Conservation (phyloP, 768 basidiomycete species). For the Heimioporus sp. region DNA sequence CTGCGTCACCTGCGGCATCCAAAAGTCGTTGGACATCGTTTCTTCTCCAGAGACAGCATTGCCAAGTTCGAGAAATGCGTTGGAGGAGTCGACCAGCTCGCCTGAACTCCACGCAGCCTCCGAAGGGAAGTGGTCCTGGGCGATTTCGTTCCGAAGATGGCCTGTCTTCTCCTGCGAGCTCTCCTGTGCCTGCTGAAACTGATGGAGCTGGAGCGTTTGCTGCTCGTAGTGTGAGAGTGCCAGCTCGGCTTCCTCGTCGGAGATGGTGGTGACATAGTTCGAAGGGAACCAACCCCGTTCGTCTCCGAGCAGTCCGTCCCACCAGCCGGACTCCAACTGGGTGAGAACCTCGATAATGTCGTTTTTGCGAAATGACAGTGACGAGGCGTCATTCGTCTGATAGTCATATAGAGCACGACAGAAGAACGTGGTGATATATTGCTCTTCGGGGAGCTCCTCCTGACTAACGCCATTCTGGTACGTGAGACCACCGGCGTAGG, state of each 20-base stretch:
- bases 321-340: constrained; percentile 93
- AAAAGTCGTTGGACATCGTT: constrained; percentile 68
- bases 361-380: constrained; percentile 81
- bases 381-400: constrained; percentile 81
- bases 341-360: constrained; percentile 95
- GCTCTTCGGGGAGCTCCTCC: constrained; percentile 48
- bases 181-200: constrained; percentile 13
- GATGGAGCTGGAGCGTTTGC: constrained; percentile 11
- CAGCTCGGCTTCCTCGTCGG: constrained; percentile 77
- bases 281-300: constrained; percentile 97
- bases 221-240: constrained; percentile 41
- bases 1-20: constrained; percentile 83
- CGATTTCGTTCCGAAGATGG: constrained; percentile 11
- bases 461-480: constrained; percentile 23
- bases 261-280: constrained; percentile 84
- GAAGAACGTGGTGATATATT: constrained; percentile 69
- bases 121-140: constrained; percentile 28
- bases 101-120: constrained; percentile 48
- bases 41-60: constrained; percentile 26
- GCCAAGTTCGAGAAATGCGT: constrained; percentile 33
- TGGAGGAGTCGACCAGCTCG: constrained; percentile 34
- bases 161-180: constrained; percentile 5
- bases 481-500: constrained; percentile 14
- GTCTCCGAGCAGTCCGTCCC: constrained; percentile 91
- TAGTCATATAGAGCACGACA: constrained; percentile 94